Base-by-base conservation (phyloP, 371 early-diverging fungal species). In the Fennellomyces sp. region DNA sequence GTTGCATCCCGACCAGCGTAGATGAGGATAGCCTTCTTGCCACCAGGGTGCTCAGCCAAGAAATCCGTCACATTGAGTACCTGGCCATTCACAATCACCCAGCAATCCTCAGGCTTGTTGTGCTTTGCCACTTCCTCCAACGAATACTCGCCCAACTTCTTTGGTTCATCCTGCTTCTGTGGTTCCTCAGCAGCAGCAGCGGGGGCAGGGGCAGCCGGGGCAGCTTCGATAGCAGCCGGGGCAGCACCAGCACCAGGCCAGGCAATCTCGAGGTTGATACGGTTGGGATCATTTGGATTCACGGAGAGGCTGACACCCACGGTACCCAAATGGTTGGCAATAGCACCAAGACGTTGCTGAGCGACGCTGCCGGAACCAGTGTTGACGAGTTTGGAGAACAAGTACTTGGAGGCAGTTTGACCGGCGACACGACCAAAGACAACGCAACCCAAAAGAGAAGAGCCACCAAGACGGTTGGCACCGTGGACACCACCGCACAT, bases 351-450 rank as follows among this genome's bases (percentile, higher is more conserved):
- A 81, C 90, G 91, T 55, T 86, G 82, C 56, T 81, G 78, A 55
- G 92, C 91, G 39, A 78, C 75, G 21, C 73, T 69, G 25, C 56
- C 62, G 66, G 63, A 21, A 59, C 68, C 38, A 66, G 52, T 58
- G 69, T 80, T 81, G 53, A 81, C 73, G 27, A 83, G 85, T 66
- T 77, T 79, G 56, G 75, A 60, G 63, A 91, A 80, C 17, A 87
- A 69, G 69, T 91, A 88, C 11, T 76, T 57, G n/a, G 88, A 73
- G 51, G 92, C 92, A 29, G 83, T 68, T 69, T 83, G 80, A 61
- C 97, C 97, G 39, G 97, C 95, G 35, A 94, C 94, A 68, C 98
- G 91, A 52, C 98, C 98, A 83, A 90, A 97, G 53, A 97, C 98
- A 21, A 95, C 97, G 70, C 98, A 97, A 52, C 94, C 97, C 52